Conservation (phyloP, 2,329 filamentous ascomycete genomes). For the Meredithiella fracta region DNA sequence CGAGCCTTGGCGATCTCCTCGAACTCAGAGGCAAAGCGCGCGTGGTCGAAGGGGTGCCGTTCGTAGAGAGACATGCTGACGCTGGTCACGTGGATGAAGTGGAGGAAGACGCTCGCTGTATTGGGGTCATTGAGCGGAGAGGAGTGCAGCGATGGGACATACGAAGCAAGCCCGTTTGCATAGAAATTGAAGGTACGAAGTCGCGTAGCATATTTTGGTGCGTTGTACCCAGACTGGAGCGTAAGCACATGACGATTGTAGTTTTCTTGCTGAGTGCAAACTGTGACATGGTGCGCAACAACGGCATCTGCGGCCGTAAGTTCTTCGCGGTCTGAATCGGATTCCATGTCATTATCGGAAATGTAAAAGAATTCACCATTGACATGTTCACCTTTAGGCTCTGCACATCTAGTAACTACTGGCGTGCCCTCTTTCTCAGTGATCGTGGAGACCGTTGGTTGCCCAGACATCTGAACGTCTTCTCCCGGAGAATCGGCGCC, state of each 20-base stretch:
- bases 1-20: constrained; percentile 25
- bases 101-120: constrained; percentile 70
- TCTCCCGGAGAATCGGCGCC: too few relatives aligned
- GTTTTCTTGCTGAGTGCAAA: neutral
- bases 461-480: neutral
- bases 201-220: constrained; percentile 24
- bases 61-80: constrained; percentile 79
- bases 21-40: constrained; percentile 38
- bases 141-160: constrained; percentile 46
- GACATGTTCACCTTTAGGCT: neutral
- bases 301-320: constrained; percentile 22
- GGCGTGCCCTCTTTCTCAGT: neutral
- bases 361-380: constrained; percentile 29
- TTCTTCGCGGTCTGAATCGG: constrained; percentile 42
- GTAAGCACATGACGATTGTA: constrained; percentile 3
- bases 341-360: constrained; percentile 35
- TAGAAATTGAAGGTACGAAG: constrained; percentile 34
- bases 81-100: constrained; percentile 80
- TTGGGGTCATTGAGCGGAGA: constrained; percentile 66
- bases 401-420: neutral
- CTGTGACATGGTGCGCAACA: constrained; percentile 13
- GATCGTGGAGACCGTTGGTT: neutral
- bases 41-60: constrained; percentile 58
- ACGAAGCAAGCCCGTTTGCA: constrained; percentile 42
- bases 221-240: constrained; percentile 22